phyloP scores from a whole-genome alignment of 257 asterid species.

The Solanum acaule region DNA sequence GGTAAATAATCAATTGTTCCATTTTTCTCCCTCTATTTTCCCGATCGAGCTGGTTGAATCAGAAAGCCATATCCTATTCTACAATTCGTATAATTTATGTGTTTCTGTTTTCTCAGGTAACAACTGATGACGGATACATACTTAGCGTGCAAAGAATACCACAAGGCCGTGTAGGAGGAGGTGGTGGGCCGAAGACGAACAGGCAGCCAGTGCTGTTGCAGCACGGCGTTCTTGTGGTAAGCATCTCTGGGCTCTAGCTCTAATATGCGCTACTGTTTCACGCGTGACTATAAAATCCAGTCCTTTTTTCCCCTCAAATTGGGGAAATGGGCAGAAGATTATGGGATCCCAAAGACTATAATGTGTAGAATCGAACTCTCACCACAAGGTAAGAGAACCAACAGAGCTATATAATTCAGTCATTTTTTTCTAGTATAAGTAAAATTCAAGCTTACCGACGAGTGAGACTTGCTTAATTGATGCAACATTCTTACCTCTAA shows the following conservation, averaged over 20 bases:
- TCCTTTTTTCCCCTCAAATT: not conserved
- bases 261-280: not conserved
- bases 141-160: conserved; percentile 39
- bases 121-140: conserved; percentile 38
- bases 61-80: not conserved
- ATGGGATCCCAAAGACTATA: too few species aligned
- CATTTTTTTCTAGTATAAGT: too few species aligned
- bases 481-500: too few species aligned
- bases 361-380: not conserved
- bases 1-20: conserved; percentile 6
- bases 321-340: too few species aligned
- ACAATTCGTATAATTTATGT: not conserved
- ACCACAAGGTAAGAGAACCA: too few species aligned
- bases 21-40: not conserved
- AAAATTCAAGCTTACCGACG: too few species aligned
- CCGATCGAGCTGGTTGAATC: not conserved
- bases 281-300: not conserved
- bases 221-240: conserved; percentile 65
- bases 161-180: conserved; percentile 14
- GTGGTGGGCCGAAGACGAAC: not conserved
- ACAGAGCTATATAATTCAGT: too few species aligned
- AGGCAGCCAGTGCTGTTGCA: conserved; percentile 33
- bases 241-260: not conserved
- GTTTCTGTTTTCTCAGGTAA: conserved; percentile 13
- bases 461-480: too few species aligned